phyloP scores from a whole-genome alignment of 2,329 filamentous ascomycete species.

The Trichoderma polysporum region DNA sequence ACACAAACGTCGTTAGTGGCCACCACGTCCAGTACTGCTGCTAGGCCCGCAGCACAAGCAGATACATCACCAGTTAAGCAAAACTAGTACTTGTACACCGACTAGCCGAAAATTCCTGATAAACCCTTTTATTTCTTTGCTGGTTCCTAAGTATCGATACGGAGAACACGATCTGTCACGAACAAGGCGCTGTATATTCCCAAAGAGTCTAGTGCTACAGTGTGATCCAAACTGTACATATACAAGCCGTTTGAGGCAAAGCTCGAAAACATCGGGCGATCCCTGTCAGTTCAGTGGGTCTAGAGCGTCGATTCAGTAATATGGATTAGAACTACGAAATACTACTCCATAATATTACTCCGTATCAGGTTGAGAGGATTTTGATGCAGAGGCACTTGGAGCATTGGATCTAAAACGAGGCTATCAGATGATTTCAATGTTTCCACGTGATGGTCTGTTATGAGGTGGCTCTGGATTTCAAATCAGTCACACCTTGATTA shows the following conservation, averaged over 20 bases:
- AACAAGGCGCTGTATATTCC: not conserved
- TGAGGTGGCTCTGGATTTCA: not conserved
- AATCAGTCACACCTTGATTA: not conserved
- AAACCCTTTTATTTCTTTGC: not conserved
- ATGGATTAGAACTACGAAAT: not conserved
- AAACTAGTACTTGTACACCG: not conserved
- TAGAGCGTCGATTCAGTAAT: not conserved
- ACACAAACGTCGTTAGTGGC: too few species aligned
- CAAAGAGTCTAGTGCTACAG: not conserved
- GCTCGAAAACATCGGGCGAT: not conserved
- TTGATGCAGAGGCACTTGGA: not conserved
- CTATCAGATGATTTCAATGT: not conserved
- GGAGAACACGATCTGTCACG: not conserved
- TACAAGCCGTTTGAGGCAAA: not conserved
- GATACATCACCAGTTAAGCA: not conserved
- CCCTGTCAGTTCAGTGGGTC: not conserved
- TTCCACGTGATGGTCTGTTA: not conserved
- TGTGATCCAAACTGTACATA: not conserved
- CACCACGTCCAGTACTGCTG: too few species aligned
- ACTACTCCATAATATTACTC: not conserved
- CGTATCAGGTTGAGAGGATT: not conserved
- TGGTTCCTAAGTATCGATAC: not conserved
- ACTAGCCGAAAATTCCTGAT: not conserved
- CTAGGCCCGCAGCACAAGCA: too few species aligned
- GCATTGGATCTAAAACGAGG: not conserved